Percentiles rank a stretch among this genome's conserved stretches.
Conservation (phyloP, 768 basidiomycete species). For the Serendipita sp. region DNA sequence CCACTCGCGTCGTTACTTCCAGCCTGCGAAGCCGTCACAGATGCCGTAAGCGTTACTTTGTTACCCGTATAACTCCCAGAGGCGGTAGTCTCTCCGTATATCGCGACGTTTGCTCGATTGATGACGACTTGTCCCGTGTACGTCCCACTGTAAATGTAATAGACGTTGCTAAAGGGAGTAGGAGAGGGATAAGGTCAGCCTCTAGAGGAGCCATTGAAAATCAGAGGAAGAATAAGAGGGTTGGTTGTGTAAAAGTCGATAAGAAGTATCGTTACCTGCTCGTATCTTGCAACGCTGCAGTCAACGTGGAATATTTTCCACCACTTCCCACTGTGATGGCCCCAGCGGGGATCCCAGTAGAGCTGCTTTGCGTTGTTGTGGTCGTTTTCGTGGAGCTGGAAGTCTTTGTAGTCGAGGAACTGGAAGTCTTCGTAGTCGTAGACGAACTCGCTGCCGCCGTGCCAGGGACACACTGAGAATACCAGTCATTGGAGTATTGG, state of each 20-base stretch:
- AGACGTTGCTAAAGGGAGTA: neutral
- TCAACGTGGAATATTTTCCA: neutral
- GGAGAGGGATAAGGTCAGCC: too few relatives aligned
- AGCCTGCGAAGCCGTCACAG: constrained; percentile 11
- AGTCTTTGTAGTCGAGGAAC: too few relatives aligned
- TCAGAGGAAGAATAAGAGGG: too few relatives aligned
- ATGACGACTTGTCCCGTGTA: constrained; percentile 6
- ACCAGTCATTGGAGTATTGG: too few relatives aligned
- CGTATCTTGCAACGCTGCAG: neutral
- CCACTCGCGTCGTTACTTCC: constrained; percentile 11
- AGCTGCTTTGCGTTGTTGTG: too few relatives aligned
- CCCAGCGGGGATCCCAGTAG: neutral
- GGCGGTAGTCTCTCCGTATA: constrained; percentile 5
- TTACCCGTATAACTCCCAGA: neutral
- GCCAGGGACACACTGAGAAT: too few relatives aligned
- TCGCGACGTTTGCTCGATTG: neutral
- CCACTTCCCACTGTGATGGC: neutral
- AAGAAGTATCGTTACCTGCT: neutral
- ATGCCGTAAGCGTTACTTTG: constrained; percentile 3
- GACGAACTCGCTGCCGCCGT: too few relatives aligned
- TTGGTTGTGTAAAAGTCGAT: too few relatives aligned
- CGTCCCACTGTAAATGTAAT: constrained; percentile 2
- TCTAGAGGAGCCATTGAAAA: too few relatives aligned
- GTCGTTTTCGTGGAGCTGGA: too few relatives aligned
- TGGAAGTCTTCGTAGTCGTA: too few relatives aligned